These are phyloP conservation scores for Pseudocercospora crystallina DNA, from an alignment of 2,329 filamentous ascomycete species.

Conservation along the genomic window DNA sequence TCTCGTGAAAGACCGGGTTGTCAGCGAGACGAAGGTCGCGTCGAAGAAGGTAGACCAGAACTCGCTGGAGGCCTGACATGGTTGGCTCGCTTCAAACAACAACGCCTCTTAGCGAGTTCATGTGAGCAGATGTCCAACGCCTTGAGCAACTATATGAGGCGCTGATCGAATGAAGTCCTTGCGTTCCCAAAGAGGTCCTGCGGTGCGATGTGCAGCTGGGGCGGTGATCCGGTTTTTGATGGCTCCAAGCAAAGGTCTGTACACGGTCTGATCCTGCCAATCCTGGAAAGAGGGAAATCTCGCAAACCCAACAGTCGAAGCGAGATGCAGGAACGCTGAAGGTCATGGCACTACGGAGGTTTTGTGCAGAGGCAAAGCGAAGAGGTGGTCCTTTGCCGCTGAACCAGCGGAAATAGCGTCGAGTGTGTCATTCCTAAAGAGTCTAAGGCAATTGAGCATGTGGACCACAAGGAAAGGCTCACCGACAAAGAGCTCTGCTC, in stretches of 20 bases:
- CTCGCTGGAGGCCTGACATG: constrained; percentile 32
- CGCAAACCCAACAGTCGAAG: background rate
- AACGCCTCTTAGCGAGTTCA: too few species aligned
- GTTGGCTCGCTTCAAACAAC: background rate
- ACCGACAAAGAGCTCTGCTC: background rate
- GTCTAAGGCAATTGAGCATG: too few species aligned
- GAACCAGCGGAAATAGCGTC: constrained; percentile 7
- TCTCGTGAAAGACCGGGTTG: constrained; percentile 68
- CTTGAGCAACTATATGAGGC: too few species aligned
- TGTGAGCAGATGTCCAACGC: too few species aligned
- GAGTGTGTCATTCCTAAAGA: constrained; percentile 14
- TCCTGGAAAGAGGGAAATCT: constrained; percentile 1
- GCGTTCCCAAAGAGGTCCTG: too few species aligned
- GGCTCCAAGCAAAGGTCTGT: background rate
- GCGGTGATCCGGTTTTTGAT: background rate
- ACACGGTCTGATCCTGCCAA: constrained; percentile 6
- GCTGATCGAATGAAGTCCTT: too few species aligned
- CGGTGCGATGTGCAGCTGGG: background rate
- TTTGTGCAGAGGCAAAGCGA: constrained; percentile 3
- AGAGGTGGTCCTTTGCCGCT: constrained; percentile 3
- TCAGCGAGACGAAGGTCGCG: constrained; percentile 72
- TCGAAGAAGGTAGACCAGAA: constrained; percentile 70
- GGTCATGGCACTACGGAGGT: constrained; percentile 10
- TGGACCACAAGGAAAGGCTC: too few species aligned
- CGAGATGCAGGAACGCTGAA: constrained; percentile 11